Conservation (phyloP, 768 basidiomycete genomes). For the Russula sp. region DNA sequence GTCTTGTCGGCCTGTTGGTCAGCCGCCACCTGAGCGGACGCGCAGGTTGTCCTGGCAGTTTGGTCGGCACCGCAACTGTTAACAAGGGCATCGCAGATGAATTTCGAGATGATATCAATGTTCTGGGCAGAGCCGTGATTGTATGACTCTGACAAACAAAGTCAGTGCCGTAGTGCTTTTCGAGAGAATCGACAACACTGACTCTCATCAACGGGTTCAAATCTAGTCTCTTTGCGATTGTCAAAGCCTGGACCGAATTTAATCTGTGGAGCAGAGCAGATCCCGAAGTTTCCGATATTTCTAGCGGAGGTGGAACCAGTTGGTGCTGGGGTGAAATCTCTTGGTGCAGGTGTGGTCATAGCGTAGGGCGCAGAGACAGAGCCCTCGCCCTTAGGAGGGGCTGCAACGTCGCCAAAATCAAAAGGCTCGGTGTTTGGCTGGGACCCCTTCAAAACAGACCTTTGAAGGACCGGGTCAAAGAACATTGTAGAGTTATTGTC, state of each 20-base stretch:
- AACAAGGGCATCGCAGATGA: conserved; percentile 49
- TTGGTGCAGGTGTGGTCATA: neutral
- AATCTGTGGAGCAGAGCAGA: conserved; percentile 47
- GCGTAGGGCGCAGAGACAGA: no score
- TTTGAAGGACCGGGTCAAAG: conserved; percentile 28
- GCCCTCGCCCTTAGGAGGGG: no score
- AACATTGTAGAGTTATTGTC: conserved; percentile 28
- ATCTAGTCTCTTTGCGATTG: conserved; percentile 45
- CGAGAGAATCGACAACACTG: conserved; percentile 3
- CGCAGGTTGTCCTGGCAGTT: conserved; percentile 46
- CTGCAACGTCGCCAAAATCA: conserved; percentile 6
- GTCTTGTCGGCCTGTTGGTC: conserved; percentile 25
- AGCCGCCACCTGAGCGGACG: conserved; percentile 30
- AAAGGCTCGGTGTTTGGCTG: conserved; percentile 35
- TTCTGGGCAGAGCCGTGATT: conserved; percentile 54
- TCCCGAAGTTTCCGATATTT: conserved; percentile 40
- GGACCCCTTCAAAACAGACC: conserved; percentile 39
- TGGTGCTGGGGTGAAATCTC: neutral
- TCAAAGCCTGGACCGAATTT: conserved; percentile 51
- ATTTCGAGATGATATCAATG: conserved; percentile 50
- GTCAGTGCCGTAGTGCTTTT: conserved; percentile 31
- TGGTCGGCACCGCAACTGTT: conserved; percentile 49
- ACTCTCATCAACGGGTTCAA: conserved; percentile 44
- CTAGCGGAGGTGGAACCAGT: neutral
- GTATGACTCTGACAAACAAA: conserved; percentile 27